Percentiles rank a stretch among this genome's conserved stretches.
Evolutionary conservation across 1,139 yeast species (phyloP).

Genomic region (Yamadazyma trypodendri): DNA sequence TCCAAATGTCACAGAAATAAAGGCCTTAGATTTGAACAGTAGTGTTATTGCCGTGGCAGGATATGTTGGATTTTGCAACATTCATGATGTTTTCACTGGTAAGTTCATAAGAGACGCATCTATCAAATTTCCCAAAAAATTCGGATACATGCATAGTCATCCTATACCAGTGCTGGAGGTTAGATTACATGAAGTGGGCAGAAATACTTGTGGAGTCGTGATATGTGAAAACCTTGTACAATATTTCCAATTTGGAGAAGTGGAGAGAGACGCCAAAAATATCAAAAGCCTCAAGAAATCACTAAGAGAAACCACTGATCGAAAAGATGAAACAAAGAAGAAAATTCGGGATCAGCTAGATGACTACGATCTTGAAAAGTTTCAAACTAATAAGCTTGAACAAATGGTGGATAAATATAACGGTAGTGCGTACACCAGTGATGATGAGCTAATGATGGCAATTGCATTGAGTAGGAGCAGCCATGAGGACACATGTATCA

Average conservation of each 20-base stretch:
- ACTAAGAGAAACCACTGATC: constrained; percentile 17
- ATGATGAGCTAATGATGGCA: constrained; percentile 49
- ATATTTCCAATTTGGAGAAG: constrained; percentile 59
- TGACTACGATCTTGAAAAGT: constrained; percentile 32
- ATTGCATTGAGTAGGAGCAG: constrained; percentile 51
- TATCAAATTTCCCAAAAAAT: constrained; percentile 44
- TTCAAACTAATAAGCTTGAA: constrained; percentile 19
- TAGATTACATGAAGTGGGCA: constrained; percentile 39
- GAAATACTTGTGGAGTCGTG: constrained; percentile 49
- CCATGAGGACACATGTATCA: constrained; percentile 10
- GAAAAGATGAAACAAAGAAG: constrained; percentile 17
- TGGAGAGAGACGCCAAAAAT: constrained; percentile 3
- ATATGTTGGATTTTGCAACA: constrained; percentile 58
- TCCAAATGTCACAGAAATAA: constrained; percentile 16
- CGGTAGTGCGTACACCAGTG: constrained; percentile 37
- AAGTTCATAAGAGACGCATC: constrained; percentile 49
- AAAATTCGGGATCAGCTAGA: constrained; percentile 35
- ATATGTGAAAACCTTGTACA: constrained; percentile 58
- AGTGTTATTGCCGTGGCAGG: constrained; percentile 59
- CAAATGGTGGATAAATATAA: constrained; percentile 44
- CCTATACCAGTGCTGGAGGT: constrained; percentile 45
- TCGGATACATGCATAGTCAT: constrained; percentile 20
- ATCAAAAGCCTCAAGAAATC: constrained; percentile 21
- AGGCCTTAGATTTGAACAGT: constrained; percentile 40
- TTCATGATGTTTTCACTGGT: constrained; percentile 66